Conservation (phyloP, 139 green algal genomes). For the Tetraselmis striata region DNA sequence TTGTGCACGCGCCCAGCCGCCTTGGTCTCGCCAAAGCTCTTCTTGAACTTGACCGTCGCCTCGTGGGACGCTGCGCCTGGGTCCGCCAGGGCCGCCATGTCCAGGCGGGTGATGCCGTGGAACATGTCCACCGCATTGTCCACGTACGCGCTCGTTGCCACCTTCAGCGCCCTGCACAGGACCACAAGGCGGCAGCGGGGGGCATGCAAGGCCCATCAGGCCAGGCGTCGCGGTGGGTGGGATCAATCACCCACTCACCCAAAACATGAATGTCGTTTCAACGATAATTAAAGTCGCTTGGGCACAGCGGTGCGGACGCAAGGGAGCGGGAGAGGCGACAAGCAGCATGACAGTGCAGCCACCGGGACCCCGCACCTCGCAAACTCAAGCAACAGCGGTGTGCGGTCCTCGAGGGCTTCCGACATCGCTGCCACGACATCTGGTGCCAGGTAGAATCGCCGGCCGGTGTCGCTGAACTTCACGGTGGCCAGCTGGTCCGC, state of each 20-base stretch:
- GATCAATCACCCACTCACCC: too few species aligned
- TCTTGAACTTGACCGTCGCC: neutral
- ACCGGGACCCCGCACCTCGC: too few species aligned
- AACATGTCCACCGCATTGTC: neutral
- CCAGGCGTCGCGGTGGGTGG: too few species aligned
- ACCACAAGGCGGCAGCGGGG: too few species aligned
- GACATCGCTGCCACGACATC: neutral
- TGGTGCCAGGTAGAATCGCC: neutral
- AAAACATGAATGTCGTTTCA: too few species aligned
- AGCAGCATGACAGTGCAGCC: too few species aligned
- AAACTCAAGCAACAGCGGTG: neutral
- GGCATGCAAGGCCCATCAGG: too few species aligned
- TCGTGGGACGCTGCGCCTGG: neutral
- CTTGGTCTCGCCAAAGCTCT: neutral
- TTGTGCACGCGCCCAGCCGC: neutral
- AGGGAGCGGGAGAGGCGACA: too few species aligned
- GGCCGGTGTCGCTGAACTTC: neutral
- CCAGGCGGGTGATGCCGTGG: neutral
- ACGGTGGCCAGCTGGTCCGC: neutral
- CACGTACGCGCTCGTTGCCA: neutral
- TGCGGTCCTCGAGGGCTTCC: neutral
- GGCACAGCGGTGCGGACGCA: too few species aligned
- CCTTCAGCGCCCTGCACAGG: neutral
- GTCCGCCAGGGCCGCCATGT: neutral
- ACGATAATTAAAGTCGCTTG: too few species aligned